A percentile compares a stretch with the other conserved stretches of the same genome.
phyloP scores from a whole-genome alignment of 768 basidiomycete species.

The Amanita muscaria region DNA sequence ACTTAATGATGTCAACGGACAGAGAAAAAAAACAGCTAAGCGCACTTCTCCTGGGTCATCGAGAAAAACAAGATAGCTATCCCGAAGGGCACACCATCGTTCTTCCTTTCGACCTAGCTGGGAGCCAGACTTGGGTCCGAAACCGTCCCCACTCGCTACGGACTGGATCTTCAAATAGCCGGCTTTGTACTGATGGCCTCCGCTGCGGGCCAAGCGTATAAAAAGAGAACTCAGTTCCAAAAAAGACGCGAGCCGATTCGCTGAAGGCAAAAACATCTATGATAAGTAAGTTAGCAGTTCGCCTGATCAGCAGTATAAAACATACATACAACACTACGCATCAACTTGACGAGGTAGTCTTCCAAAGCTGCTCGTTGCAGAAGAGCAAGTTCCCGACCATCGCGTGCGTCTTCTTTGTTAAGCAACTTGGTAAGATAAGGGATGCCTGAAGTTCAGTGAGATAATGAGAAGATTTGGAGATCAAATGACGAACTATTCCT shows the following conservation, averaged over 20 bases:
- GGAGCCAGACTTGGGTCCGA: slow-evolving; percentile 56
- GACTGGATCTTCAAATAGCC: slow-evolving; percentile 65
- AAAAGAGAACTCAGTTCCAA: slow-evolving; percentile 89
- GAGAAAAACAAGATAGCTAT: slow-evolving; percentile 82
- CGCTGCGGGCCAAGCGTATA: slow-evolving; percentile 66
- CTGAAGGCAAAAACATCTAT: slow-evolving; percentile 93
- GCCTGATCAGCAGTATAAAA: not conserved
- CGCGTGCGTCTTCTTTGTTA: slow-evolving; percentile 44
- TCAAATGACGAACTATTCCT: slow-evolving; percentile 46
- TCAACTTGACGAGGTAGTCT: slow-evolving; percentile 79
- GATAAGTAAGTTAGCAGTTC: not conserved
- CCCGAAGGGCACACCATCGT: slow-evolving; percentile 88
- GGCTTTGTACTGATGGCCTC: slow-evolving; percentile 87
- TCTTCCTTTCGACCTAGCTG: slow-evolving; percentile 55
- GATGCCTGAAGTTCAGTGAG: slow-evolving; percentile 40
- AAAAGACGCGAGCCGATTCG: slow-evolving; percentile 84
- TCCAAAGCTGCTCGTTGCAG: slow-evolving; percentile 78
- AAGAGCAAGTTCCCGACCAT: slow-evolving; percentile 70
- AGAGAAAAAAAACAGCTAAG: slow-evolving; percentile 1
- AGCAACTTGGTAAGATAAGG: slow-evolving; percentile 80
- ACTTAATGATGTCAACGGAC: slow-evolving; percentile 3
- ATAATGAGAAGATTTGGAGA: not conserved
- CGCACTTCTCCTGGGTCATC: slow-evolving; percentile 81
- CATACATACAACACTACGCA: slow-evolving; percentile 73
- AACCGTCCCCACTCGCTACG: slow-evolving; percentile 41